These are phyloP conservation scores for Trebouxiophyceae sp. DNA, from an alignment of 163 green algal species.

Conservation along the genomic window DNA sequence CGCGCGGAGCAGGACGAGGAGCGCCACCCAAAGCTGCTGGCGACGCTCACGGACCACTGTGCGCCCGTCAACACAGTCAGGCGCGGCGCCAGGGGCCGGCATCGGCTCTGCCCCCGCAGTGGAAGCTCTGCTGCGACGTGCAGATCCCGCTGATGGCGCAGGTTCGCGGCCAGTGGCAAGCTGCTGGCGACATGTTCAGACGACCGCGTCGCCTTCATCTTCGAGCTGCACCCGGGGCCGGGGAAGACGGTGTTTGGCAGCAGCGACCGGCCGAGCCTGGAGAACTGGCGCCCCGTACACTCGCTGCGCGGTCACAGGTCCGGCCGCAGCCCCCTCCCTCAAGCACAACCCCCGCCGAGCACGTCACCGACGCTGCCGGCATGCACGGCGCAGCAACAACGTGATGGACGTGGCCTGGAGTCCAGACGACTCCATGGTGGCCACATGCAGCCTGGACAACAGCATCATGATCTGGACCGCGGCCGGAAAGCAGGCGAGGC, in stretches of 20 bases:
- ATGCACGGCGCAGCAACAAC: conserved; percentile 56
- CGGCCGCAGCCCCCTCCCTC: background rate
- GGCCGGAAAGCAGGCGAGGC: conserved; percentile 22
- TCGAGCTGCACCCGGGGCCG: conserved; percentile 49
- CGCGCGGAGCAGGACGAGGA: conserved; percentile 36
- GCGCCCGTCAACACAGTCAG: conserved; percentile 71
- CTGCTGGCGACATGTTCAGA: conserved; percentile 61
- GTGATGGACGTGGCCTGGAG: conserved; percentile 82
- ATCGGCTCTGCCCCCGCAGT: no score
- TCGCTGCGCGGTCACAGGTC: conserved; percentile 62
- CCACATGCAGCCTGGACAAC: conserved; percentile 66
- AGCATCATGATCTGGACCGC: conserved; percentile 62
- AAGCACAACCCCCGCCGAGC: conserved; percentile 16
- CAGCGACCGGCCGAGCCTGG: conserved; percentile 55
- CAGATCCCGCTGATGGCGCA: no score
- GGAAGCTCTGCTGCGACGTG: no score
- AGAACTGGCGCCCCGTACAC: conserved; percentile 72
- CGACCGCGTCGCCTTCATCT: conserved; percentile 57
- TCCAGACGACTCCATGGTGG: conserved; percentile 60
- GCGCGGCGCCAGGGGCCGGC: conserved; percentile 53
- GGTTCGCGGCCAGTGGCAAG: conserved; percentile 2
- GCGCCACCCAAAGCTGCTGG: conserved; percentile 51
- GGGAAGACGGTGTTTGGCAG: conserved; percentile 52
- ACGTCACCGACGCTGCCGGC: conserved; percentile 83
- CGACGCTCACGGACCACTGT: conserved; percentile 65